These are phyloP conservation scores for Mycogone perniciosa DNA, from an alignment of 2,329 filamentous ascomycete species.

Conservation along the genomic window DNA sequence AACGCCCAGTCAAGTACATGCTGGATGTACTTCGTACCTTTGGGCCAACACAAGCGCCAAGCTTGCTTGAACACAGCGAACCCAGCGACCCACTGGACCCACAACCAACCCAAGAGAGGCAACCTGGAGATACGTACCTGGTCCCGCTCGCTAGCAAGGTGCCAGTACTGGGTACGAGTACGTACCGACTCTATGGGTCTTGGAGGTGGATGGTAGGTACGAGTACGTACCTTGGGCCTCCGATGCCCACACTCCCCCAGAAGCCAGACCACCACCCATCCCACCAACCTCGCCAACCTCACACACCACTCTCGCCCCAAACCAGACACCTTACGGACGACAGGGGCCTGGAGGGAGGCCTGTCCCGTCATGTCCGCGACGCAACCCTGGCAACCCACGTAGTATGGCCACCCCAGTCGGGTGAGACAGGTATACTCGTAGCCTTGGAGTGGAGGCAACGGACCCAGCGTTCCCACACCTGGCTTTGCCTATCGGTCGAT, in stretches of 20 bases:
- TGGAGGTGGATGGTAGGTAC: conserved; percentile 5
- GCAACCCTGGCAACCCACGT: conserved; percentile 21
- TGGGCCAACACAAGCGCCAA: neutral
- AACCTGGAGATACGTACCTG: too few relatives aligned
- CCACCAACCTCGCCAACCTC: conserved; percentile 2
- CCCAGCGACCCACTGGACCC: too few relatives aligned
- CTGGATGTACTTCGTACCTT: too few relatives aligned
- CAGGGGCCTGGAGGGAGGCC: conserved; percentile 12
- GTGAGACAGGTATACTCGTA: conserved; percentile 44
- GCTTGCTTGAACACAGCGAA: too few relatives aligned
- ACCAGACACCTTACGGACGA: conserved; percentile 12
- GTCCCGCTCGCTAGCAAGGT: too few relatives aligned
- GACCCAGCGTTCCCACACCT: conserved; percentile 12
- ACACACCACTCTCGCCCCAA: conserved; percentile 11
- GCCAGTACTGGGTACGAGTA: neutral
- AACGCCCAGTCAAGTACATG: conserved; percentile 1
- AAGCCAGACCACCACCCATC: neutral
- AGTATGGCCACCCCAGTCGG: conserved; percentile 29
- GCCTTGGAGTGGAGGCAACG: conserved; percentile 27
- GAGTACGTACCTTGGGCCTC: neutral
- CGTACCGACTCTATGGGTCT: conserved; percentile 11
- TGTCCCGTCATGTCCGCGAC: conserved; percentile 14
- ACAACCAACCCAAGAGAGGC: too few relatives aligned
- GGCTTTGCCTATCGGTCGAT: conserved; percentile 15
- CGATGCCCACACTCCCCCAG: conserved; percentile 7